Base-by-base conservation (phyloP, 1,284 basidiomycete genomes). In the Tilletia walkeri region DNA sequence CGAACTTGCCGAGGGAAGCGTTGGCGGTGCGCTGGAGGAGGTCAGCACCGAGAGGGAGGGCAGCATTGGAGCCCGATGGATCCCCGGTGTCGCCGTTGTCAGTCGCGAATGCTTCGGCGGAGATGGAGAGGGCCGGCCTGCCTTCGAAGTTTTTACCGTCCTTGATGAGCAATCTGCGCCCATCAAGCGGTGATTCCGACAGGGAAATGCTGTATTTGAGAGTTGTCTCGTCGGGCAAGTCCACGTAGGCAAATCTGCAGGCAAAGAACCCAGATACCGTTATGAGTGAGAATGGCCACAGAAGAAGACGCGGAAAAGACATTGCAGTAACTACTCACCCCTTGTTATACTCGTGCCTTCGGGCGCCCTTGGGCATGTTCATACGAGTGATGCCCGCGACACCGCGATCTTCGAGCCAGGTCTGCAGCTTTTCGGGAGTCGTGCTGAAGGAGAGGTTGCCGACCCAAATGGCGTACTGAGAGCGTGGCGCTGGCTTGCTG, bases 161-260 rank as follows among this genome's bases (percentile, higher is more conserved):
- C 87, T 99, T 99, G 78, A 99, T 97, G 66, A 99, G 88, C 38
- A 99, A 85, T 70, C 90, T 90, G 70, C 96, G 87, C 1, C 95
- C 95, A 54, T 94, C 89, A 6, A 98, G 86, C 59, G 89, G 89
- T 45, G 89, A 87, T 83, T 99, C 95, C 9, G 92, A 92, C 59
- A 92, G 86, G 0, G 89, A 87, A 70, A 98, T 90, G 24, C 93
- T 94, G 48, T 88, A 85, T 0, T 84, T 83, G 79, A 95, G 92
- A 20, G 88, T 89, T 41, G 92, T 92, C 0, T 88, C 86, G 1
- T 90, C 90, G 1, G 89, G 88, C 83, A 99, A 94, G 85, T 99
- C 95, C 72, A 97, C 90, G 85, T 98, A 98, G 36, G 95, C 95
- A 84, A 94, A 99, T 48, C 95, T 97, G 78, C 38, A 10, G 10